These are phyloP conservation scores for Spathaspora passalidarum DNA, from an alignment of 805 yeast genomes.

Conservation along the genomic window DNA sequence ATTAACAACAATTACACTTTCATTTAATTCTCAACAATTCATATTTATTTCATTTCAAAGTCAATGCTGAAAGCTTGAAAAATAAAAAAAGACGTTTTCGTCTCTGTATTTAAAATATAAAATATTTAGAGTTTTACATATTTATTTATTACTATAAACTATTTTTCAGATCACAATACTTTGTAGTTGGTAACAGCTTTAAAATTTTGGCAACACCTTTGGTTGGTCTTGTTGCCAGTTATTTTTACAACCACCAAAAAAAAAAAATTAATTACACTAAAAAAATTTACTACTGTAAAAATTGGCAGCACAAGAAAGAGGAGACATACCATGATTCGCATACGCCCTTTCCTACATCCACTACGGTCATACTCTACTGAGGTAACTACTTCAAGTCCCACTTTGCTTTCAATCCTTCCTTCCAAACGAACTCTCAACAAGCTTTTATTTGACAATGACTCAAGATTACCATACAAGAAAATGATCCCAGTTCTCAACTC, in stretches of 20 bases:
- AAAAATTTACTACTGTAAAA: not conserved
- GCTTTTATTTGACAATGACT: conserved; percentile 64
- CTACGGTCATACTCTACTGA: not conserved
- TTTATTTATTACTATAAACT: no score
- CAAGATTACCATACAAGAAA: conserved; percentile 51
- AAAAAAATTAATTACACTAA: not conserved
- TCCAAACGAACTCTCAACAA: conserved; percentile 53
- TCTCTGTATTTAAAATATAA: no score
- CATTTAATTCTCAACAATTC: no score
- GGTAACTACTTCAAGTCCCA: conserved; percentile 18
- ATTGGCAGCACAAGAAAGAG: not conserved
- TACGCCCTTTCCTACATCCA: not conserved
- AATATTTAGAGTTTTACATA: no score
- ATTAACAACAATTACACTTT: no score
- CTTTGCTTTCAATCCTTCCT: conserved; percentile 45
- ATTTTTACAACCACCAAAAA: not conserved
- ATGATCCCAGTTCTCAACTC: conserved; percentile 51
- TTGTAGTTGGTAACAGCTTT: no score
- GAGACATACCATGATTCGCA: not conserved
- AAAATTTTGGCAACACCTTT: not conserved
- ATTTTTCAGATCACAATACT: no score
- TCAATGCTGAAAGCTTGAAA: not conserved
- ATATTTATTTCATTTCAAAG: not conserved
- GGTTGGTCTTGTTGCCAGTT: not conserved
- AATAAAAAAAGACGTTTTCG: no score